Evolutionary conservation across 352 stramenopile genomes (phyloP), one percentile per base, ranked within the genome.

Genomic region (Albugo laibachii): DNA sequence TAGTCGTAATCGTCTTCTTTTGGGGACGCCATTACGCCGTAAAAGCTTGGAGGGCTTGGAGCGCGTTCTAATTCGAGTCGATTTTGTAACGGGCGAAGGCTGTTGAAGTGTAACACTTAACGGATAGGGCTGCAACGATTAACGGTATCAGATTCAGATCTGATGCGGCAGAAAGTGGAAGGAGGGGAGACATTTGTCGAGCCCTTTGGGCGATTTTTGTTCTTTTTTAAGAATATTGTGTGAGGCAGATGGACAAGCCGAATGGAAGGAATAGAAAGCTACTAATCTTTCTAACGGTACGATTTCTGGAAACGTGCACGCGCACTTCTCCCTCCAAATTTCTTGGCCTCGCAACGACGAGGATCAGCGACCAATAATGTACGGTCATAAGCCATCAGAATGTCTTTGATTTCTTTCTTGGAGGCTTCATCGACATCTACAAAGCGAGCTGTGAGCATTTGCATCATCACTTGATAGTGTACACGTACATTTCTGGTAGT

Each of bases 221-320:
- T 31, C 8, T 31, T 3, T 31, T 31, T 10, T 10, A 31, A 8
- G 24, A 31, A 10, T 31, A 10, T 3, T 31, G 24, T 31, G 8
- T 10, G 24, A 31, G 24, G 3, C 24, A 8, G 24, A 31, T 31
- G 24, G 8, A 31, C n/a, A 31, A 31, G 24, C 24, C 24, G 24
- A 31, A 10, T 31, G 24, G 24, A 31, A 31, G 24, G 8, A 31
- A 31, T 31, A 31, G 24, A 31, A 31, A 31, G 24, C 24, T 31
- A 31, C 24, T 31, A 31, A 31, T 31, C 24, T 31, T 31, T 31
- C 43, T 98, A 99, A 97, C 95, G 95, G 85, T 99, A 99, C 50
- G 96, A 99, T 81, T 99, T 99, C 85, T 99, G 96, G 92, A 98
- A 99, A 59, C 96, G 93, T 80, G 96, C 93, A 66, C 96, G 93